Percentiles rank a stretch among this genome's conserved stretches.
Evolutionary conservation across 2,329 filamentous ascomycete species (phyloP).

Genomic region (Neocatenulostroma microsporum): DNA sequence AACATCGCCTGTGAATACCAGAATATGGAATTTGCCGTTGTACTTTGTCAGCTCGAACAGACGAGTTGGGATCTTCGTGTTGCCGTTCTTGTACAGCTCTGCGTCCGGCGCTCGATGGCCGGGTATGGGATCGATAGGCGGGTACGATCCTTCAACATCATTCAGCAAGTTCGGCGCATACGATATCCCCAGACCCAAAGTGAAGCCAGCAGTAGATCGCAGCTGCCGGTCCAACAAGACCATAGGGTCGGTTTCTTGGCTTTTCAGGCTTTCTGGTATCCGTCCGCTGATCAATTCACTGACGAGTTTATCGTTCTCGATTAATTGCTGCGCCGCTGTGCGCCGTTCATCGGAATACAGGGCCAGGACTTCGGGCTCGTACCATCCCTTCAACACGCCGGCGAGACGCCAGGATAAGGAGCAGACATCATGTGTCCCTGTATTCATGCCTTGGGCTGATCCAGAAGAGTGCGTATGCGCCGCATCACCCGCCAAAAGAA

Average conservation of each 20-base stretch:
- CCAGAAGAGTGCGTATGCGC: conserved; percentile 31
- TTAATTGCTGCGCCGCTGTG: conserved; percentile 27
- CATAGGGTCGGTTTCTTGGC: conserved; percentile 18
- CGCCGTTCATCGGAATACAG: conserved; percentile 11
- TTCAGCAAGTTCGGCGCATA: conserved; percentile 11
- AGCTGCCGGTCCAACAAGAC: conserved; percentile 22
- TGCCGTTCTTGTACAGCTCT: conserved; percentile 18
- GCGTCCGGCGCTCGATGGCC: conserved; percentile 21
- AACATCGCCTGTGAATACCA: conserved; percentile 19
- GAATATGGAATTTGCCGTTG: conserved; percentile 19
- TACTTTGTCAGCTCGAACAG: conserved; percentile 19
- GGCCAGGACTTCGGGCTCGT: conserved; percentile 6
- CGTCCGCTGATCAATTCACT: conserved; percentile 29
- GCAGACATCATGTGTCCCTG: conserved; percentile 28
- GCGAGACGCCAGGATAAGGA: conserved; percentile 14
- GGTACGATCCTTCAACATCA: conserved; percentile 6
- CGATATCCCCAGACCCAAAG: conserved; percentile 23
- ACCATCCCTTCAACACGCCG: conserved; percentile 8
- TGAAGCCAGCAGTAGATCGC: conserved; percentile 25
- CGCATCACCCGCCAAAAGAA: conserved; percentile 28
- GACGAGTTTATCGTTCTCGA: conserved; percentile 31
- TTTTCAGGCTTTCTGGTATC: conserved; percentile 19
- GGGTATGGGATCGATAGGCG: conserved; percentile 9
- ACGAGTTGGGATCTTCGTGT: conserved; percentile 14
- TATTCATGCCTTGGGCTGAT: conserved; percentile 36